Conservation (phyloP, 2,329 filamentous ascomycete species). For the Fusarium setosum region DNA sequence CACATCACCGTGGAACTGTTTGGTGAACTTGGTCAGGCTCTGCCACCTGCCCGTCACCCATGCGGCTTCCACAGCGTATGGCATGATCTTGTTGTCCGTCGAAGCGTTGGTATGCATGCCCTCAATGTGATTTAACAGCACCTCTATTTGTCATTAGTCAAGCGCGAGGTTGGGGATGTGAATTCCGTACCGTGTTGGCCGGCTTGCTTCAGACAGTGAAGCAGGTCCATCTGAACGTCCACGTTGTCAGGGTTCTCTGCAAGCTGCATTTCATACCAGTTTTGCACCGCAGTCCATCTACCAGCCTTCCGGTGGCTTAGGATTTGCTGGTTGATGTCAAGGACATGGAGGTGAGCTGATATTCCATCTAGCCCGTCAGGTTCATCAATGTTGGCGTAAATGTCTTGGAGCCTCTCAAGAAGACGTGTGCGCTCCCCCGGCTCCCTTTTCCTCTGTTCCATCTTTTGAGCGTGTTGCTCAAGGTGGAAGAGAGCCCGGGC, state of each 20-base stretch:
- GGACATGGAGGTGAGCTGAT: slow-evolving; percentile 83
- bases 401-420: slow-evolving; percentile 85
- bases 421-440: slow-evolving; percentile 70
- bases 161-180: slow-evolving; percentile 4
- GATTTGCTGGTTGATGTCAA: slow-evolving; percentile 95
- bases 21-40: slow-evolving; percentile 75
- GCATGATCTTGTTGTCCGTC: slow-evolving; percentile 73
- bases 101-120: slow-evolving; percentile 70
- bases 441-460: slow-evolving; percentile 57
- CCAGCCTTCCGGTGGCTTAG: slow-evolving; percentile 93
- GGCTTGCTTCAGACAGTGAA: slow-evolving; percentile 93
- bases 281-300: slow-evolving; percentile 93
- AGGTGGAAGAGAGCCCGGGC: slow-evolving; percentile 93
- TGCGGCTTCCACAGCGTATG: slow-evolving; percentile 89
- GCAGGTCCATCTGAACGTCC: slow-evolving; percentile 83
- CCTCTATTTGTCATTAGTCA: slow-evolving; percentile 65
- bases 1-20: slow-evolving; percentile 61
- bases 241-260: slow-evolving; percentile 81
- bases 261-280: slow-evolving; percentile 95
- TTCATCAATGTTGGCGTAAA: slow-evolving; percentile 97
- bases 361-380: slow-evolving; percentile 97
- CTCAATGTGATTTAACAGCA: slow-evolving; percentile 87
- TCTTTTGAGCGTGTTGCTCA: slow-evolving; percentile 82
- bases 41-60: slow-evolving; percentile 91
- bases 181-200: slow-evolving; percentile 85